Evolutionary conservation across 2,329 filamentous ascomycete genomes (phyloP), one percentile per base, ranked within the genome.

Genomic region (Aspergillus texensis): DNA sequence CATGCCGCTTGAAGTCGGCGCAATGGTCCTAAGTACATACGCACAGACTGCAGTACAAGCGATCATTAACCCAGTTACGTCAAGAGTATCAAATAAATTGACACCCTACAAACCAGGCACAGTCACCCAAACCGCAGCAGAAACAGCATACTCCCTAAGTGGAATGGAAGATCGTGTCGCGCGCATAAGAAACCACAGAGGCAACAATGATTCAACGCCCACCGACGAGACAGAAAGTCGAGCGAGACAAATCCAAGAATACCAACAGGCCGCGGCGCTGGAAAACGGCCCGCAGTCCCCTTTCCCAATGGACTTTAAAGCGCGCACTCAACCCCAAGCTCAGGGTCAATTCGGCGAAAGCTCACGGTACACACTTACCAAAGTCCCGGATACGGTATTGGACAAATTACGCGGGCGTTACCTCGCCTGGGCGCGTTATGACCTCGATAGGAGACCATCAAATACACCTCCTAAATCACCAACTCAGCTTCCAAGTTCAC

Each of bases 1-100:
- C 0, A 79, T 91, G 74, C 89, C 89, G 0, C 72, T 92, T 19
- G 89, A 92, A 70, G 72, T 90, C 8, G 89, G 88, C 5, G 34
- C 77, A 73, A 68, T 81, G 77, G 69, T 82, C 2, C 68, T 74
- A 2, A 80, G 80, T 2, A 77, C 82, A 34, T 81, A 80, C 5
- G 83, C 80, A 0, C 74, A 77, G 43, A 72, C 79, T 12, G 71
- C 70, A 6, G 74, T 70, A 1, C 66, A 69, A 24, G 69, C 65
- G 1, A 62, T 70, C 3, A 58, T 74, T 3, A 60, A 65, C 6
- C 76, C 74, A 0, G 73, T 71, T 3, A 65, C 70, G 0, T 52
- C 68, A 8, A 67, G 63, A 10, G 62, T 79, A 56, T 61, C 75
- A 68, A 66, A 72, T 57, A 64, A 67, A 57, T 24, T 74, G 32